phyloP scores from a whole-genome alignment of 2,329 filamentous ascomycete species.

The Venturia pyrina region DNA sequence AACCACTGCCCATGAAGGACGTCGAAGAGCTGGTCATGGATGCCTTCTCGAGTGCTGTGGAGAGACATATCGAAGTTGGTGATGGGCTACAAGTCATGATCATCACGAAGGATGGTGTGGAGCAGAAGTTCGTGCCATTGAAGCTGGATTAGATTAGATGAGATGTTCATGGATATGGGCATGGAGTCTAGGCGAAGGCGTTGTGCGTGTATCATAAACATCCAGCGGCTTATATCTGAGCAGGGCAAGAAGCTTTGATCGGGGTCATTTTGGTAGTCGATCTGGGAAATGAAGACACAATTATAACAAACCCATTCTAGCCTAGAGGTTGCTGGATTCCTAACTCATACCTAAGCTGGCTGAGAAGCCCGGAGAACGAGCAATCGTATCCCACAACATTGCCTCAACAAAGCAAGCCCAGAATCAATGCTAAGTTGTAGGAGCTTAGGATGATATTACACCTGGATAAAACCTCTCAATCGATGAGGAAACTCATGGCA shows the following conservation, averaged over 20 bases:
- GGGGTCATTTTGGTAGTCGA: not conserved
- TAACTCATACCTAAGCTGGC: no score
- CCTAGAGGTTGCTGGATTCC: no score
- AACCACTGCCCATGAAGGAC: conserved; percentile 59
- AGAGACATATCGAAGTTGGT: conserved; percentile 98
- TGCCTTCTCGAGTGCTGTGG: conserved; percentile 94
- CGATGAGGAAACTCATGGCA: no score
- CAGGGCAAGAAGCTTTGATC: not conserved
- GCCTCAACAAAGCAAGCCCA: no score
- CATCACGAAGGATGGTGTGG: conserved; percentile 77
- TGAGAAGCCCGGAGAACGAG: no score
- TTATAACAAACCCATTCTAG: no score
- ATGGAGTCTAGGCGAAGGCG: conserved; percentile 3
- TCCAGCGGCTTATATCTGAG: not conserved
- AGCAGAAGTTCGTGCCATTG: conserved; percentile 73
- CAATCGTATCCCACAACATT: no score
- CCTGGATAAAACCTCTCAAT: no score
- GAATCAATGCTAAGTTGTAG: no score
- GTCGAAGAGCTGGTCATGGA: conserved; percentile 89
- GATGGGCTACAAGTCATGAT: conserved; percentile 93
- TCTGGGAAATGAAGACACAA: not conserved
- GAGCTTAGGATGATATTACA: no score
- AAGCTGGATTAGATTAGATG: conserved; percentile 76
- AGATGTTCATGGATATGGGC: not conserved
- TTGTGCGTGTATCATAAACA: not conserved